A percentile compares a stretch with the other conserved stretches of the same genome.
Evolutionary conservation across 495 filamentous ascomycete species (phyloP).

Genomic region (Trichoderma asperelloides): DNA sequence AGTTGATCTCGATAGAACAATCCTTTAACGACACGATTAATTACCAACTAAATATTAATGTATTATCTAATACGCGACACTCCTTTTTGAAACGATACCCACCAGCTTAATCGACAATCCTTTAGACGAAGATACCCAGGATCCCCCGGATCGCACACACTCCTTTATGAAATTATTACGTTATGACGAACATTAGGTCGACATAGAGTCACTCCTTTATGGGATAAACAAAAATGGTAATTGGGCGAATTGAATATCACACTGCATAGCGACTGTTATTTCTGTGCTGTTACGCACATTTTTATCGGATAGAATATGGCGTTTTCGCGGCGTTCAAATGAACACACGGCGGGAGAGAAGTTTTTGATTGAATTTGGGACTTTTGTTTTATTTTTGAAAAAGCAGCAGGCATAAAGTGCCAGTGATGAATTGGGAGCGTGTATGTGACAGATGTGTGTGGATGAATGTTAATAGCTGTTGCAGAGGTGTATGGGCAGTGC

Average conservation of each 20-base stretch:
- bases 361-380: not conserved
- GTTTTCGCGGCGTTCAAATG: conserved; percentile 6
- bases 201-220: conserved; percentile 7
- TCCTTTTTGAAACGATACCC: conserved; percentile 10
- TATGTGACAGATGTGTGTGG: not conserved
- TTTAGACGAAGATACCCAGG: not conserved
- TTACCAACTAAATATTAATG: conserved; percentile 9
- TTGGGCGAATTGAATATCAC: conserved; percentile 6
- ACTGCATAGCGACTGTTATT: conserved; percentile 10
- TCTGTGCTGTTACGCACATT: not conserved
- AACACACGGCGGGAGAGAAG: not conserved
- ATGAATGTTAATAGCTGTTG: not conserved
- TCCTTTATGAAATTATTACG: conserved; percentile 6
- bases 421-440: not conserved
- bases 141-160: not conserved
- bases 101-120: conserved; percentile 9
- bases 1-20: conserved; percentile 22
- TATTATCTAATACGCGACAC: conserved; percentile 10
- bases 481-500: not conserved
- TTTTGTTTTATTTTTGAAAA: not conserved
- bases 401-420: not conserved
- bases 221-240: conserved; percentile 8
- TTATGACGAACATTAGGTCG: conserved; percentile 7
- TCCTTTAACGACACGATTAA: conserved; percentile 23
- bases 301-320: conserved; percentile 1